Conservation (phyloP, 306 rosid genomes). For the Luffa acutangula region DNA sequence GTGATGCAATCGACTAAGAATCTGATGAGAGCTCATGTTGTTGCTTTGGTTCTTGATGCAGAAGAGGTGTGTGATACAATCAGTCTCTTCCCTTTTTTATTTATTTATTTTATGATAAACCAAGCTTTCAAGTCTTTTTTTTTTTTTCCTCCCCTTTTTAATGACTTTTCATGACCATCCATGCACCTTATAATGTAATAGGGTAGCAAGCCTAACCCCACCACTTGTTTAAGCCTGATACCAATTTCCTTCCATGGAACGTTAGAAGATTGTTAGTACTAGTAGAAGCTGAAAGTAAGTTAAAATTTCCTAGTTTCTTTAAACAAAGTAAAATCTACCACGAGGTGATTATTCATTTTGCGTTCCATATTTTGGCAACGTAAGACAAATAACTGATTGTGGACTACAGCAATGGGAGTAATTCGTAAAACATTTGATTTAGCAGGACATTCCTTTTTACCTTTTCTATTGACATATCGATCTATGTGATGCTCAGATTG, state of each 20-base stretch:
- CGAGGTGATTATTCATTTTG: not conserved
- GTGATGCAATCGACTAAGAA: slow-evolving; percentile 86
- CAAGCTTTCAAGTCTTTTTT: not conserved
- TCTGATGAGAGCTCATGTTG: slow-evolving; percentile 85
- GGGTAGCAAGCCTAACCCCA: not conserved
- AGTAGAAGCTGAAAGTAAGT: not conserved
- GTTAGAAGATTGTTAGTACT: not conserved
- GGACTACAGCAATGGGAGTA: not conserved
- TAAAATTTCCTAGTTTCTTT: not conserved
- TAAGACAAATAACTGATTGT: not conserved
- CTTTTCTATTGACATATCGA: not conserved
- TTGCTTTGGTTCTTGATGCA: slow-evolving; percentile 92
- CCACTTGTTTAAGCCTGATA: not conserved
- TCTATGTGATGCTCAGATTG: slow-evolving; percentile 30
- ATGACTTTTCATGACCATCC: slow-evolving; percentile 6
- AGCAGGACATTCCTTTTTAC: not conserved
- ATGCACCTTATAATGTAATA: not conserved
- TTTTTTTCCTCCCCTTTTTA: not conserved
- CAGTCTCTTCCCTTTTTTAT: not conserved
- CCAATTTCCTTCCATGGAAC: not conserved
- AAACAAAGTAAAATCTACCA: not conserved
- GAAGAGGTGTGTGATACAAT: slow-evolving; percentile 50
- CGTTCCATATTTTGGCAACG: not conserved
- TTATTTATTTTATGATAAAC: too few relatives aligned
- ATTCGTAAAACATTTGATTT: not conserved